Conservation (phyloP, 2,329 filamentous ascomycete species). For the Moelleriella libera region DNA sequence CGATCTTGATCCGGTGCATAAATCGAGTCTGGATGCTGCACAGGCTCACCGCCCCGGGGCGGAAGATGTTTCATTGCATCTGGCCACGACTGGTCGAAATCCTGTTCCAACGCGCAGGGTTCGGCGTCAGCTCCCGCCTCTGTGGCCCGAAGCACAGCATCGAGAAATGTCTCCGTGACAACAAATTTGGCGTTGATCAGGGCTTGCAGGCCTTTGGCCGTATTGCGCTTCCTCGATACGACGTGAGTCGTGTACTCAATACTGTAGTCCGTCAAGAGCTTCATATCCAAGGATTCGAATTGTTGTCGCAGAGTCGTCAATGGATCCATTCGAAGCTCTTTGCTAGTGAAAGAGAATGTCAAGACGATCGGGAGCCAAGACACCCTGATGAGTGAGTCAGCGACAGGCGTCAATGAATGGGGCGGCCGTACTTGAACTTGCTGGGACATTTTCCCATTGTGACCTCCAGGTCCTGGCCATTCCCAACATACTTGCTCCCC, state of each 20-base stretch:
- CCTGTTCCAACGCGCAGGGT: conserved; percentile 50
- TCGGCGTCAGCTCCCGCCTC: conserved; percentile 33
- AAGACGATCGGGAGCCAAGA: conserved; percentile 72
- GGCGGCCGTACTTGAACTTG: conserved; percentile 38
- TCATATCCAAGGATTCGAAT: conserved; percentile 80
- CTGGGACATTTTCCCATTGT: conserved; percentile 57
- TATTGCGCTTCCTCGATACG: conserved; percentile 80
- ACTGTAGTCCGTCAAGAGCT: conserved; percentile 62
- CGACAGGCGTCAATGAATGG: not conserved
- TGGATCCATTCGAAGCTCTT: conserved; percentile 53
- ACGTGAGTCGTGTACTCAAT: conserved; percentile 67
- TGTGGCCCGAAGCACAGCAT: conserved; percentile 52
- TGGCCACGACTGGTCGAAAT: conserved; percentile 73
- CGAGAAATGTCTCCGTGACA: conserved; percentile 59
- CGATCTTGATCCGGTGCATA: conserved; percentile 58
- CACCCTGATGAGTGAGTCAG: conserved; percentile 33
- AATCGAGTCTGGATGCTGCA: conserved; percentile 49
- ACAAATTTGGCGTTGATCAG: conserved; percentile 70
- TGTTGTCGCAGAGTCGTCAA: conserved; percentile 45
- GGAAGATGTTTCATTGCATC: conserved; percentile 59
- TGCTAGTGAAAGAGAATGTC: conserved; percentile 55
- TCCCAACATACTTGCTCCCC: conserved; percentile 43
- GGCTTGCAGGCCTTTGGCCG: conserved; percentile 72
- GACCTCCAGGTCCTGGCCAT: conserved; percentile 40
- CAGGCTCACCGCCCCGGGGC: conserved; percentile 60